phyloP scores from a whole-genome alignment of 2,329 filamentous ascomycete species.

The Ophiostoma ulmi region DNA sequence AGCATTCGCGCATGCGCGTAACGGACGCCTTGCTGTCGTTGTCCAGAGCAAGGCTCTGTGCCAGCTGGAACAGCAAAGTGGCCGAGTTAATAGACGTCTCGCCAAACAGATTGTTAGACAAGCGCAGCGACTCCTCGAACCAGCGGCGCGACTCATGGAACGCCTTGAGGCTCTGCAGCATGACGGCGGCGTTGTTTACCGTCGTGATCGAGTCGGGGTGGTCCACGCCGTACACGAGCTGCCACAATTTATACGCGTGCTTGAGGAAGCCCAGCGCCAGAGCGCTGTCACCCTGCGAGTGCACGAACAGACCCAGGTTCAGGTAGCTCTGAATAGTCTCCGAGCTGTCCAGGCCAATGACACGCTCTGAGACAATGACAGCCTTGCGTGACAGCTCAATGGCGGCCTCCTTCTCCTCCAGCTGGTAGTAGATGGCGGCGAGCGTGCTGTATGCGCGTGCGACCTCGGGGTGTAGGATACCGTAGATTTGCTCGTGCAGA shows the following conservation, averaged over 20 bases:
- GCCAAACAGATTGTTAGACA: slow-evolving; percentile 87
- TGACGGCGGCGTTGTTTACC: slow-evolving; percentile 96
- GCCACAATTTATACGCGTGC: slow-evolving; percentile 93
- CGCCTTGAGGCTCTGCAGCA: slow-evolving; percentile 92
- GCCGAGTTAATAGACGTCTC: slow-evolving; percentile 87
- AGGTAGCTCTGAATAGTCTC: slow-evolving; percentile 95
- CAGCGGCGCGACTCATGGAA: slow-evolving; percentile 92
- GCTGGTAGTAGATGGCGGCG: slow-evolving; percentile 92
- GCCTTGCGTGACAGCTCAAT: slow-evolving; percentile 95
- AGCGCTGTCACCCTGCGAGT: slow-evolving; percentile 85
- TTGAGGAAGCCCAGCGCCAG: slow-evolving; percentile 82
- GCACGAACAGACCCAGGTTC: slow-evolving; percentile 89
- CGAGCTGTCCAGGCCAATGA: slow-evolving; percentile 84
- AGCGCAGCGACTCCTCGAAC: slow-evolving; percentile 88
- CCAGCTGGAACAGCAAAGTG: slow-evolving; percentile 93
- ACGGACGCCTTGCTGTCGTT: slow-evolving; percentile 90
- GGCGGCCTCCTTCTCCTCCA: slow-evolving; percentile 95
- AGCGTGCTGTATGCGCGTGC: slow-evolving; percentile 91
- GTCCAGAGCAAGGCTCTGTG: slow-evolving; percentile 91
- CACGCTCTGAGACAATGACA: slow-evolving; percentile 91
- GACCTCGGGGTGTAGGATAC: slow-evolving; percentile 93
- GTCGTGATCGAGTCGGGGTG: slow-evolving; percentile 98
- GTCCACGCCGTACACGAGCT: slow-evolving; percentile 87
- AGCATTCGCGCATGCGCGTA: slow-evolving; percentile 89
- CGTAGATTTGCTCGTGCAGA: slow-evolving; percentile 96